Conservation (phyloP, 2,329 filamentous ascomycete species). For the Verticillium longisporum region DNA sequence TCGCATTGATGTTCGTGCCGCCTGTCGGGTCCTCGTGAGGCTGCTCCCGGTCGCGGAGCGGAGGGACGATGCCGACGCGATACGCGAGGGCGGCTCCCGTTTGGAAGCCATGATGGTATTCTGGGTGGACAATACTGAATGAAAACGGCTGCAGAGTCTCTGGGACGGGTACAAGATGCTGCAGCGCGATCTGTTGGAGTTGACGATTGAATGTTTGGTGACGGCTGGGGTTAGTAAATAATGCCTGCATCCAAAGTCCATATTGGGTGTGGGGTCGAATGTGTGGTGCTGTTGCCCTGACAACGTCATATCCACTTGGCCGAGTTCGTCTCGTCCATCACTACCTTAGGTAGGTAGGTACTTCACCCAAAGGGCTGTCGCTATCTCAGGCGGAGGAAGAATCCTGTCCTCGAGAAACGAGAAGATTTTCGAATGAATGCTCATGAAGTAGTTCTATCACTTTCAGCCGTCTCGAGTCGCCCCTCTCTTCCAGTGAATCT, state of each 20-base stretch:
- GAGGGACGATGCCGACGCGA: conserved; percentile 7
- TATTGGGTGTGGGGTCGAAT: background rate
- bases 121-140: background rate
- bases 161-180: background rate
- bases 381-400: too few relatives aligned
- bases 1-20: conserved; percentile 7
- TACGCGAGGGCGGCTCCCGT: conserved; percentile 12
- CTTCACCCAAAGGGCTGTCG: too few relatives aligned
- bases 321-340: too few relatives aligned
- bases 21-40: background rate
- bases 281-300: background rate
- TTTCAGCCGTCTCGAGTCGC: too few relatives aligned
- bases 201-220: background rate
- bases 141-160: conserved; percentile 1
- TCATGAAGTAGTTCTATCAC: too few relatives aligned
- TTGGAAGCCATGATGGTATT: conserved; percentile 9
- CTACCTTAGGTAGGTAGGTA: too few relatives aligned
- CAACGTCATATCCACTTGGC: background rate
- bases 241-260: conserved; percentile 6
- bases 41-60: conserved; percentile 6
- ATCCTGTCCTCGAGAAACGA: too few relatives aligned
- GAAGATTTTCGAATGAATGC: too few relatives aligned
- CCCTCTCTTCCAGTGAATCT: too few relatives aligned
- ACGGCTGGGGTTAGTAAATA: conserved; percentile 7
- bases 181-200: background rate